Conservation (phyloP, 345 rosid genomes). For the Eucalyptus viminalis region DNA sequence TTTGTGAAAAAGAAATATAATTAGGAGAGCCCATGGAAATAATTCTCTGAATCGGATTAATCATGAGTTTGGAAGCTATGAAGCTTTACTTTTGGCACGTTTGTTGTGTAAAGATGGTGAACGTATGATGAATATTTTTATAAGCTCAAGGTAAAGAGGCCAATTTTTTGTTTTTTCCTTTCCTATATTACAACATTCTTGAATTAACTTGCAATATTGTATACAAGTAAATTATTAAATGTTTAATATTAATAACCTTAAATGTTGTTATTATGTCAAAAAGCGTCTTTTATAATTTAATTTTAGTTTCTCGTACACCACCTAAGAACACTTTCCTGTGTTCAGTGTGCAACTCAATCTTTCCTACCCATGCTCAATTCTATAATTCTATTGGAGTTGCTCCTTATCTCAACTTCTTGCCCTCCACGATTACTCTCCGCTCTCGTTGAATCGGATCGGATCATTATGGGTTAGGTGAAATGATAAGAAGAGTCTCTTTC, state of each 20-base stretch:
- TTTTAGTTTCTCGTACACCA: not conserved
- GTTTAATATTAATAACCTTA: not conserved
- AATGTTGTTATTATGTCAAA: not conserved
- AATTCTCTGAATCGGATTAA: not conserved
- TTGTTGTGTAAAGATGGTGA: not conserved
- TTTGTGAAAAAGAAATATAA: not conserved
- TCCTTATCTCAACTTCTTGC: not conserved
- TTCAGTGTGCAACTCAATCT: not conserved
- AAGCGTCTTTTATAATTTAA: not conserved
- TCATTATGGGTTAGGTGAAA: not conserved
- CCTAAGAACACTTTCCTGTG: not conserved
- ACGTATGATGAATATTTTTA: not conserved
- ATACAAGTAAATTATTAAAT: not conserved
- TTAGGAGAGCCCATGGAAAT: not conserved
- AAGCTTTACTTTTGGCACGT: not conserved
- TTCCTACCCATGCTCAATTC: not conserved
- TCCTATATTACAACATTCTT: not conserved
- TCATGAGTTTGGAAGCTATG: not conserved
- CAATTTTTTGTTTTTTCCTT: not conserved
- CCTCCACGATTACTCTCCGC: not conserved
- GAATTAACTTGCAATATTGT: not conserved
- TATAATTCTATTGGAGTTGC: not conserved
- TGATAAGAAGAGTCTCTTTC: not conserved
- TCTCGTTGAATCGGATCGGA: not conserved
- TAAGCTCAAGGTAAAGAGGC: not conserved